phyloP scores from a whole-genome alignment of 768 basidiomycete genomes.

The Filobasidium floriforme region DNA sequence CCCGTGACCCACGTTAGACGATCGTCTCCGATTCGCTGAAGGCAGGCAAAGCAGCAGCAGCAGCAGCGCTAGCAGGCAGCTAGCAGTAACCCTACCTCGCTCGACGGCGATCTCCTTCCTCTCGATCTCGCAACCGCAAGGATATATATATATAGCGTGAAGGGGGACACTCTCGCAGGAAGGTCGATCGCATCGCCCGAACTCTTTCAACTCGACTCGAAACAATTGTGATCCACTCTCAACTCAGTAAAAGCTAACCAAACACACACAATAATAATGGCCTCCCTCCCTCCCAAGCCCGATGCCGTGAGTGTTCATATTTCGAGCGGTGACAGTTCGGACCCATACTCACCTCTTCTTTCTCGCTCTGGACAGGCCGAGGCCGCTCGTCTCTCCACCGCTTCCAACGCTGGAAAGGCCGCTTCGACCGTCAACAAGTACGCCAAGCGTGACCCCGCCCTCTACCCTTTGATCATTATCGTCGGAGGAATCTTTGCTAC shows the following conservation, averaged over 20 bases:
- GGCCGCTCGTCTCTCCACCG: conserved; percentile 27
- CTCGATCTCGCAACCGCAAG: background rate
- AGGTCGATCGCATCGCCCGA: too few species aligned
- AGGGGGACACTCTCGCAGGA: too few species aligned
- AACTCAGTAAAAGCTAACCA: background rate
- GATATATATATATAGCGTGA: conserved; percentile 7
- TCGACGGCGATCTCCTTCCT: background rate
- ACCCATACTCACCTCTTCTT: background rate
- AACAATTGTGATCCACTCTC: background rate
- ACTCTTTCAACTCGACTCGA: background rate
- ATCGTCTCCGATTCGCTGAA: too few species aligned
- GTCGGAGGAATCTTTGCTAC: conserved; percentile 34
- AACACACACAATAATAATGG: conserved; percentile 16
- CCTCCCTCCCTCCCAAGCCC: conserved; percentile 24
- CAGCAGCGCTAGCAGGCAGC: background rate
- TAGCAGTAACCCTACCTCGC: background rate
- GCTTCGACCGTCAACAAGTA: conserved; percentile 40
- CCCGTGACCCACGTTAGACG: background rate
- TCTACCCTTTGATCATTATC: conserved; percentile 41
- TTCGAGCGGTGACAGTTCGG: background rate
- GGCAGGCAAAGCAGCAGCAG: too few species aligned
- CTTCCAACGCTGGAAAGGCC: conserved; percentile 34
- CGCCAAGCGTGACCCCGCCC: conserved; percentile 44
- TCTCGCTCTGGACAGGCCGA: conserved; percentile 26
- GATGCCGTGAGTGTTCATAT: conserved; percentile 14